Base-by-base conservation (phyloP, 2,329 filamentous ascomycete species). In the Beauveria sp. region DNA sequence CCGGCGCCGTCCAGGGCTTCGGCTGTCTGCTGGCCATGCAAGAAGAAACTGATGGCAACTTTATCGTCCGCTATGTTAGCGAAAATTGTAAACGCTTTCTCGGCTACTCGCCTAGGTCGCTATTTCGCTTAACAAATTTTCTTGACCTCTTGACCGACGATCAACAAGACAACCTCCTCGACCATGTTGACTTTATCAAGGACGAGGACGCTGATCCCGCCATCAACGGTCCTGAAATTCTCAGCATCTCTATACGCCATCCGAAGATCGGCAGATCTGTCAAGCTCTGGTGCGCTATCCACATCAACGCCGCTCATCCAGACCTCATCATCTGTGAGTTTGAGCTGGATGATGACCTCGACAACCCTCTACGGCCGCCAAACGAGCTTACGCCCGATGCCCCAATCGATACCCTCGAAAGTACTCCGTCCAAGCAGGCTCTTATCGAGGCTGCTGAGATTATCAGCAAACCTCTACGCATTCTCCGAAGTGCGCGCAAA, bases 241-340 rank as follows among this genome's bases (percentile, higher is more conserved):
- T 96, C 66, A 90, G 89, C 54, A 73, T 96, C 55, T 87, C 88
- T 0, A 80, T 96, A 50, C 83, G 83, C n/a, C 73, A 79, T 0
- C 81, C 85, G 0, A 77, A 80, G 28, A 62, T 50, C 44, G 78
- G 79, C 22, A 80, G 81, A 63, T 79, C 78, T 4, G 78, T 82
- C 58, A 94, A 92, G 69, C 75, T 96, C 2, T 96, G 92, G 92
- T 96, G 91, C 71, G 91, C 91, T 8, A 87, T 94, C 66, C 92
- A 96, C 68, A 82, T 90, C 61, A 89, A 87, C 56, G 80, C 86
- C 1, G 75, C 78, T 1, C 85, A 91, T 64, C 82, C 85, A 0
- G 83, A 90, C 51, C 72, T 93, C 26, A 78, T 96, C 30, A 88
- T 96, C 10, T 96, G 91, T 77, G 92, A 96, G 69, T 93, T 96